Evolutionary conservation across 257 asterid genomes (phyloP).

Genomic region (Solanum appendiculatum): DNA sequence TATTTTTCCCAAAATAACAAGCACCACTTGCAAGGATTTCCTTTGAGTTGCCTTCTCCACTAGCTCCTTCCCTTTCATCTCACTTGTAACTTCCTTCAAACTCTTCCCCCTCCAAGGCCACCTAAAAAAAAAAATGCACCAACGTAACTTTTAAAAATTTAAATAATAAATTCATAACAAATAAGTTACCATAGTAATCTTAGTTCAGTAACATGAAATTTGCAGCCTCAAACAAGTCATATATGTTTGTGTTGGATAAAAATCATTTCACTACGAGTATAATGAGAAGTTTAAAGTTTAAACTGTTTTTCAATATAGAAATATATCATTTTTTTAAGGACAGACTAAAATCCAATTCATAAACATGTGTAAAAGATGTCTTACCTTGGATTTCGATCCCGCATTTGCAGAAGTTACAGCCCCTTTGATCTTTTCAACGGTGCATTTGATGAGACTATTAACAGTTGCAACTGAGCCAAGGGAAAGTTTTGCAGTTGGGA

Average conservation of each 20-base stretch:
- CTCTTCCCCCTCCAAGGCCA: background rate
- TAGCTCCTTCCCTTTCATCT: conserved; percentile 22
- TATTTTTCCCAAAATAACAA: background rate
- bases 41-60: conserved; percentile 73
- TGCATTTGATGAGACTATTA: conserved; percentile 73
- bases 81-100: conserved; percentile 6
- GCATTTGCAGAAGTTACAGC: conserved; percentile 41
- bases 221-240: background rate
- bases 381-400: conserved; percentile 14
- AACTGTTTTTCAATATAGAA: background rate
- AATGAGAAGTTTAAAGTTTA: background rate
- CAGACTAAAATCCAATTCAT: too few relatives aligned
- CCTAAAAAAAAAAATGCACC: background rate
- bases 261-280: background rate
- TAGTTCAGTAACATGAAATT: too few relatives aligned
- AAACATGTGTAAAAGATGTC: background rate
- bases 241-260: background rate
- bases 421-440: conserved; percentile 63
- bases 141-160: too few relatives aligned
- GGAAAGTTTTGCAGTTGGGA: conserved; percentile 73
- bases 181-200: too few relatives aligned
- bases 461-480: conserved; percentile 75
- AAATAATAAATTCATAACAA: conserved; percentile 2
- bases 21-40: conserved; percentile 18
- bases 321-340: too few relatives aligned